Percentiles rank a stretch among this genome's conserved stretches.
These are phyloP conservation scores for Puccinia coronata DNA, from an alignment of 1,284 basidiomycete genomes.

Conservation along the genomic window DNA sequence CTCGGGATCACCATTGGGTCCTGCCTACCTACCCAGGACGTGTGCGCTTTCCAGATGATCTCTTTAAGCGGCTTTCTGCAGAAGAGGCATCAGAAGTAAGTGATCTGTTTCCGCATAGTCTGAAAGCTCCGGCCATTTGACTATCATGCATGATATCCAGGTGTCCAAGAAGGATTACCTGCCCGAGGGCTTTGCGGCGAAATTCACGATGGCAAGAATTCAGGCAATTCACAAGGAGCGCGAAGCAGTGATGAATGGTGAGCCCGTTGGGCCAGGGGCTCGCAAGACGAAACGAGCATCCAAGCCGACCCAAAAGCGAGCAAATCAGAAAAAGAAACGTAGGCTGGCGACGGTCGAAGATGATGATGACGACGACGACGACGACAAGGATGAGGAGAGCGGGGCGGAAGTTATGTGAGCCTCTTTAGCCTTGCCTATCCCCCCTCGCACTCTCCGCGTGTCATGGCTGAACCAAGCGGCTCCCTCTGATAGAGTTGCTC, in stretches of 20 bases:
- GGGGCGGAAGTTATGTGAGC: conserved; percentile 13
- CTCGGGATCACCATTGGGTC: conserved; percentile 71
- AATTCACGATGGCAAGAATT: conserved; percentile 11
- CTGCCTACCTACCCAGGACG: conserved; percentile 78
- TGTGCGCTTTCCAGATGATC: conserved; percentile 76
- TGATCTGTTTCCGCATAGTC: not conserved
- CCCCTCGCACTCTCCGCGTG: not conserved
- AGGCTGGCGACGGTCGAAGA: not conserved
- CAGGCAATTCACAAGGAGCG: conserved; percentile 13
- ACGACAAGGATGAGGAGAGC: not conserved
- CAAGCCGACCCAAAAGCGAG: not conserved
- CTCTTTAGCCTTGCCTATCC: not conserved
- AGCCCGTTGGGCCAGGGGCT: not conserved
- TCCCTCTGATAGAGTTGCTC: not conserved
- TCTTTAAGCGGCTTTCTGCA: conserved; percentile 63
- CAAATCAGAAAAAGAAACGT: conserved; percentile 20
- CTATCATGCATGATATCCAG: not conserved
- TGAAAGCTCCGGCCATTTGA: not conserved
- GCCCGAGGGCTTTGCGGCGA: conserved; percentile 14
- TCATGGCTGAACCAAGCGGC: not conserved
- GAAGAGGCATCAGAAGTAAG: conserved; percentile 55
- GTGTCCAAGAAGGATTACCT: conserved; percentile 29
- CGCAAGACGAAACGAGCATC: not conserved
- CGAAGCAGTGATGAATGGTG: not conserved
- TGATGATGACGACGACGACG: not conserved